phyloP scores from a whole-genome alignment of 2,329 filamentous ascomycete species.

The Cladophialophora exuberans region DNA sequence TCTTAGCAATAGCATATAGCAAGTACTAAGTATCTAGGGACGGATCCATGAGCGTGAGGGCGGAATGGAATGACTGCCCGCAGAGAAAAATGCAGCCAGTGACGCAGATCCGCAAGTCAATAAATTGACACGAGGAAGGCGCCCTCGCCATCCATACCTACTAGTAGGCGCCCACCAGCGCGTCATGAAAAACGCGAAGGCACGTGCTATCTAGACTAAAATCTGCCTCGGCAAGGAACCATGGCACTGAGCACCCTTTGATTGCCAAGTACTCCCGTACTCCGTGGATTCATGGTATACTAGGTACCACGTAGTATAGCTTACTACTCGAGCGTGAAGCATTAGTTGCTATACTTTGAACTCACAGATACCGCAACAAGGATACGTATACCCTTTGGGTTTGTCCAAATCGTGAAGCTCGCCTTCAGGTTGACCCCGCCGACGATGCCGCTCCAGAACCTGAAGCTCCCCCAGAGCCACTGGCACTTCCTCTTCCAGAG shows the following conservation, averaged over 20 bases:
- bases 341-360: no score
- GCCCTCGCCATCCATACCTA: no score
- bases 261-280: no score
- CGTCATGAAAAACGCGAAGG: constrained; percentile 15
- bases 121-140: no score
- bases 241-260: neutral
- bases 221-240: no score
- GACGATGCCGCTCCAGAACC: constrained; percentile 18
- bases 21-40: no score
- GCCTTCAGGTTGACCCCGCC: constrained; percentile 12
- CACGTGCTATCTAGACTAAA: no score
- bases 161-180: neutral
- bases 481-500: constrained; percentile 13
- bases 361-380: no score
- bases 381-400: neutral
- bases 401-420: neutral
- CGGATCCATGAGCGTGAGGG: neutral
- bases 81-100: neutral
- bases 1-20: no score
- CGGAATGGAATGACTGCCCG: neutral
- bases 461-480: constrained; percentile 11
- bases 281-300: no score
- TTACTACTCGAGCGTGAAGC: no score
- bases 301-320: no score
- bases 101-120: neutral